Evolutionary conservation across 1,139 yeast species (phyloP).

Genomic region (Candida albicans): DNA sequence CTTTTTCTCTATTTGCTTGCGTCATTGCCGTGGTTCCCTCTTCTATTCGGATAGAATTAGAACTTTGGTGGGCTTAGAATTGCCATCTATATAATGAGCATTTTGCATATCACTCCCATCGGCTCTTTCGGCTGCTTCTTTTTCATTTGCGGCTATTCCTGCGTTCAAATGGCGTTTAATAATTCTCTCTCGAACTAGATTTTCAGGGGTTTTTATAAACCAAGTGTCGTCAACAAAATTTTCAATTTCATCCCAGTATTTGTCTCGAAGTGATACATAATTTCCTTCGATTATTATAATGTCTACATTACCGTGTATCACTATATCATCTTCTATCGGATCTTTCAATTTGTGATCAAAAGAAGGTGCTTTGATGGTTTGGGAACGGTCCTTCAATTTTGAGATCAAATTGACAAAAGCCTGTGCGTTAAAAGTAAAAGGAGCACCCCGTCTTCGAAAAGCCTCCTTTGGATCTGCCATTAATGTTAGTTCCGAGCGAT

Average conservation of each 20-base stretch:
- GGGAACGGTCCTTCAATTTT: slow-evolving; percentile 21
- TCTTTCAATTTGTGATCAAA: slow-evolving; percentile 75
- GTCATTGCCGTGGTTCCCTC: too few relatives aligned
- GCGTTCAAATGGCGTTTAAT: slow-evolving; percentile 69
- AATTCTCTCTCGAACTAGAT: slow-evolving; percentile 54
- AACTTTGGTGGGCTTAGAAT: slow-evolving; percentile 33
- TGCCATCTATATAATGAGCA: slow-evolving; percentile 52
- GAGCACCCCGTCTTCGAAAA: slow-evolving; percentile 72
- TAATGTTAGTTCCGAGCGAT: slow-evolving; percentile 51
- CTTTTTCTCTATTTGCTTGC: too few relatives aligned
- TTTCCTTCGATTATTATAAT: slow-evolving; percentile 67
- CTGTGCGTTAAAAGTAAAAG: slow-evolving; percentile 74
- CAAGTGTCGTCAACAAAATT: slow-evolving; percentile 42
- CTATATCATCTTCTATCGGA: slow-evolving; percentile 55
- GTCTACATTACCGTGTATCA: slow-evolving; percentile 40
- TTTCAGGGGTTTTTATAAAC: slow-evolving; percentile 47
- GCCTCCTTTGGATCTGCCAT: slow-evolving; percentile 60
- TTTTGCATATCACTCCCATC: slow-evolving; percentile 69
- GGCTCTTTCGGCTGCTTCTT: slow-evolving; percentile 63
- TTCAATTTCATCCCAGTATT: slow-evolving; percentile 50
- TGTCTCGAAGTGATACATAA: slow-evolving; percentile 52
- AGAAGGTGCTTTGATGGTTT: slow-evolving; percentile 54
- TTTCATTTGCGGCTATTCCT: slow-evolving; percentile 58
- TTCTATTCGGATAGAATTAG: slow-evolving; percentile 12
- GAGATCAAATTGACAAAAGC: slow-evolving; percentile 29